Conservation (phyloP, 306 rosid genomes). For the Quercus ilex region DNA sequence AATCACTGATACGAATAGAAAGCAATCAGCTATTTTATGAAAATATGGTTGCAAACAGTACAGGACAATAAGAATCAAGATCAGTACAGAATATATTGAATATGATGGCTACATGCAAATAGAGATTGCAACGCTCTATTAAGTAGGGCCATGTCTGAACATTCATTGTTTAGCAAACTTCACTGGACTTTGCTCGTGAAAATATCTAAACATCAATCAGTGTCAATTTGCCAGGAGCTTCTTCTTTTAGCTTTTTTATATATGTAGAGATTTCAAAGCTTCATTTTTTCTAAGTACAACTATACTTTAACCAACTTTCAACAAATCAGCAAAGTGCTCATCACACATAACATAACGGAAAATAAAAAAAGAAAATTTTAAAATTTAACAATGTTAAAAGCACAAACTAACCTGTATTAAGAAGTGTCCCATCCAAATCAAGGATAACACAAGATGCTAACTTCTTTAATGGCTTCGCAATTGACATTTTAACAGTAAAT, state of each 20-base stretch:
- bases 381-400: background rate
- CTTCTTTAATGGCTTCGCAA: slow-evolving; percentile 39
- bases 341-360: no score
- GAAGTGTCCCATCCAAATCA: slow-evolving; percentile 90
- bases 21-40: background rate
- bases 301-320: background rate
- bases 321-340: no score
- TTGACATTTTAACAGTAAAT: slow-evolving; percentile 36
- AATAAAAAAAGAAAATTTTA: background rate
- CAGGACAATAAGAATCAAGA: background rate
- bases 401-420: slow-evolving; percentile 57
- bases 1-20: background rate
- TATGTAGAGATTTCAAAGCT: no score
- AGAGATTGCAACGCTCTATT: background rate
- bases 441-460: slow-evolving; percentile 59
- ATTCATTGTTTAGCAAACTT: background rate
- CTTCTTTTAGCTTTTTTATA: no score
- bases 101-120: background rate
- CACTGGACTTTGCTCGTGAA: background rate
- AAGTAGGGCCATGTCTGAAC: background rate
- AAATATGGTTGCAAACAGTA: background rate
- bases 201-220: background rate
- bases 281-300: background rate
- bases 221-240: no score
- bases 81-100: background rate